Percentiles rank a stretch among this genome's conserved stretches.
Conservation (phyloP, 495 filamentous ascomycete genomes). For the Clohesyomyces aquaticus region DNA sequence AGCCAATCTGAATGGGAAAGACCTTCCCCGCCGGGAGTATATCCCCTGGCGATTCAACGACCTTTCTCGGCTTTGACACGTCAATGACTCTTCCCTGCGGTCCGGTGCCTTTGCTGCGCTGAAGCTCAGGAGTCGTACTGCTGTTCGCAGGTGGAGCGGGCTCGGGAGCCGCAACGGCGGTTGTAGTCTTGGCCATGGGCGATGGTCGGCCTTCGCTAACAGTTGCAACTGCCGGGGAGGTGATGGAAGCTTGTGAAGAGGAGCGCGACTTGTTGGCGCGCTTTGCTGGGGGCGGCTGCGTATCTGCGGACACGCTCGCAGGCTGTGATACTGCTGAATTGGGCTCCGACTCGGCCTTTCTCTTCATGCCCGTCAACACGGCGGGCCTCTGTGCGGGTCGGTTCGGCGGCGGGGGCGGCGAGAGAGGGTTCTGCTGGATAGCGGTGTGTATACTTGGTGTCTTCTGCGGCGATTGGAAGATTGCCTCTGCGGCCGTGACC, state of each 20-base stretch:
- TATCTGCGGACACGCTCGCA: slow-evolving; percentile 19
- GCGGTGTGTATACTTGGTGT: background rate
- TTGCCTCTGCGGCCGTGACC: slow-evolving; percentile 23
- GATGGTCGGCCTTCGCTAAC: slow-evolving; percentile 13
- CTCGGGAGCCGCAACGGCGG: slow-evolving; percentile 11
- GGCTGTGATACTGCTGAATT: slow-evolving; percentile 35
- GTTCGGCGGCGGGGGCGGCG: slow-evolving; percentile 36
- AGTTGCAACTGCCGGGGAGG: slow-evolving; percentile 28
- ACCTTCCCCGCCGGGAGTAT: slow-evolving; percentile 65
- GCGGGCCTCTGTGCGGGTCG: slow-evolving; percentile 14
- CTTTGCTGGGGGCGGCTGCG: slow-evolving; percentile 31
- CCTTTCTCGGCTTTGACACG: slow-evolving; percentile 33
- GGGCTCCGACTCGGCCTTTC: slow-evolving; percentile 43
- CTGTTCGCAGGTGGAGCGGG: background rate
- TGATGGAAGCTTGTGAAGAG: slow-evolving; percentile 34
- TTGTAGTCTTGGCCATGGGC: slow-evolving; percentile 26
- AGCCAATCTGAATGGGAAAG: slow-evolving; percentile 93
- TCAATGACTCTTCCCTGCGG: slow-evolving; percentile 35
- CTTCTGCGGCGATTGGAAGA: slow-evolving; percentile 28
- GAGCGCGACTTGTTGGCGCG: slow-evolving; percentile 36
- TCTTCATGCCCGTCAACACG: slow-evolving; percentile 43
- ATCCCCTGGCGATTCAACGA: slow-evolving; percentile 30
- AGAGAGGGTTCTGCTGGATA: slow-evolving; percentile 28
- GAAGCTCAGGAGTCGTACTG: slow-evolving; percentile 11
- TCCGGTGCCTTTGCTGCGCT: slow-evolving; percentile 33